A percentile compares a stretch with the other conserved stretches of the same genome.
Conservation (phyloP, 208 protist species). For the Leishmania mexicana region DNA sequence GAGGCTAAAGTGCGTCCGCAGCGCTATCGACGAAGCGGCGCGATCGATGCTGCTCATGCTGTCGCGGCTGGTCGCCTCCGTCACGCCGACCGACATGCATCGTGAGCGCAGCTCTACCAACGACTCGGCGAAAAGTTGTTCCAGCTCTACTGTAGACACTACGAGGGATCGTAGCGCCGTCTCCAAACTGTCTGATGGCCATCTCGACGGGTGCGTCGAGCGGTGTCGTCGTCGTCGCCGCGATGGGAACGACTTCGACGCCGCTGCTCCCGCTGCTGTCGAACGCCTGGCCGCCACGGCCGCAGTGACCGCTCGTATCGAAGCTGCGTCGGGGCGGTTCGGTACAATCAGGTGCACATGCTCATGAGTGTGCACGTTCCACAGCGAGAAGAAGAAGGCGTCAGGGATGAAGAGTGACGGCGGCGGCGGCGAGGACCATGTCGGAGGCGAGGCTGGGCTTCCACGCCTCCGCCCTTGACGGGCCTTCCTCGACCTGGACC, state of each 20-base stretch:
- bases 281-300: conserved; percentile 8
- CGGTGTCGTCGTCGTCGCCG: not conserved
- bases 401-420: conserved; percentile 36
- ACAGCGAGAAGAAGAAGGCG: conserved; percentile 55
- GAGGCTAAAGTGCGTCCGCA: not conserved
- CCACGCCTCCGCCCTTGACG: not conserved
- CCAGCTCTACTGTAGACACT: conserved; percentile 26
- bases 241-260: not conserved
- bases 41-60: not conserved
- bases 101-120: conserved; percentile 16
- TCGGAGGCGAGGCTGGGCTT: not conserved
- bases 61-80: not conserved
- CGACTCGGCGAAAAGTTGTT: conserved; percentile 28
- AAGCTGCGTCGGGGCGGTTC: conserved; percentile 25
- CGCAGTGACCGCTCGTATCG: conserved; percentile 9
- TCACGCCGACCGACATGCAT: not conserved
- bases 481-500: not conserved
- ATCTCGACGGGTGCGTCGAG: not conserved
- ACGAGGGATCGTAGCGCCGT: conserved; percentile 10
- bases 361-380: conserved; percentile 47
- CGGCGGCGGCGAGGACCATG: too few relatives aligned
- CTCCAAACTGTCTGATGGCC: not conserved
- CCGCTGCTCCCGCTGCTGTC: conserved; percentile 2
- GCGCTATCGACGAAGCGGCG: not conserved
- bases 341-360: conserved; percentile 61